Base-by-base conservation (phyloP, 2,329 filamentous ascomycete genomes). In the Venturia carpophila region DNA sequence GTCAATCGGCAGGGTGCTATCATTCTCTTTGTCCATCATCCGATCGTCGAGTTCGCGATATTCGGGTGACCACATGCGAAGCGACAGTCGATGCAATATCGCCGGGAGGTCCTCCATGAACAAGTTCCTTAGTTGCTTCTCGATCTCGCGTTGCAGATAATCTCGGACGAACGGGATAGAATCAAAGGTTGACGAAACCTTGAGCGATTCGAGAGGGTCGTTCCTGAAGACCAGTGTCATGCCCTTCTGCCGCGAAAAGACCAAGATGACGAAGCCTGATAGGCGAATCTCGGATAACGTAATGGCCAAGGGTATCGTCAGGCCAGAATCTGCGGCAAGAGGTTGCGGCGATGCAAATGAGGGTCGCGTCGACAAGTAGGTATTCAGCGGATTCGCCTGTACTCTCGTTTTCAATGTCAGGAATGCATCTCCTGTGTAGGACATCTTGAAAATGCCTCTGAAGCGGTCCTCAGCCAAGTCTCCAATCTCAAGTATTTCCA, bases 391-490 rank as follows among this genome's bases (percentile, higher is more conserved):
- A 76, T 99, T 99, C 69, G 93, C 94, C 82, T 99, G 94, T 68
- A 99, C 94, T 78, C 92, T 86, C 66, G 94, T 99, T 76, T 94
- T 94, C 68, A 99, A 82, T 34, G 94, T 97, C 78, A 99, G 79
- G 75, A 92, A 97, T 39, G 94, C 93, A 78, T 99, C 93, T 69
- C 94, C 94, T 1, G 90, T 87, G 76, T 99, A 99, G 75, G 89
- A 93, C 93, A 99, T 97, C 78, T 97, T 97, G 83, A 99, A 99
- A 71, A 99, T 97, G 74, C 94, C 94, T 66, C 94, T 85, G 76
- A 99, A 99, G 64, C 93, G 84, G 80, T 99, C 94, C 78, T 97
- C 94, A 64, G 94, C 94, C 74, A 99, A 81, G 77, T 99, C 94
- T 66, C 94, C 94, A 76, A 99, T 96, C 81, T 99, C 94, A 69